Evolutionary conservation across 1,284 basidiomycete genomes (phyloP).

Genomic region (Ganoderma sinense): DNA sequence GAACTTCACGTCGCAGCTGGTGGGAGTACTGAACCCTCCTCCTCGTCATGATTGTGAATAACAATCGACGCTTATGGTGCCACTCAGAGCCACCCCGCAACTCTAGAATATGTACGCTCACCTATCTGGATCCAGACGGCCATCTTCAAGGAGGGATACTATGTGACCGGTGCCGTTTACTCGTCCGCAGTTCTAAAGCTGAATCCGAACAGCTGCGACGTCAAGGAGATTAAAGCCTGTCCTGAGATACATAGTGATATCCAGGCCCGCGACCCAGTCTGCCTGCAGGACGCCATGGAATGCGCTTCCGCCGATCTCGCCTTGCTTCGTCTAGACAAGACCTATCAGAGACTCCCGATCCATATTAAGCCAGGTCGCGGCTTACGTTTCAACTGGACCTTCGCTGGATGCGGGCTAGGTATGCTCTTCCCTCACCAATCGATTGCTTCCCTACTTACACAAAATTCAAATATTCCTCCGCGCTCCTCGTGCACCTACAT

Average conservation of each 20-base stretch:
- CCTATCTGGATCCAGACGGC: too few species aligned
- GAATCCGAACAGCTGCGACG: background rate
- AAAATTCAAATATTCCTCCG: background rate
- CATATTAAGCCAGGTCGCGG: background rate
- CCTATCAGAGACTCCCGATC: background rate
- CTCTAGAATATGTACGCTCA: too few species aligned
- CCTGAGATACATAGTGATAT: background rate
- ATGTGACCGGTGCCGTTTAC: background rate
- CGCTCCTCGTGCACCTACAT: background rate
- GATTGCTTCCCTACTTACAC: background rate
- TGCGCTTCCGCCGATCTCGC: background rate
- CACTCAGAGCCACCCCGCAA: background rate
- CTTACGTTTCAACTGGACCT: background rate
- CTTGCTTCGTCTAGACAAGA: background rate
- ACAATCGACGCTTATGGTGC: background rate
- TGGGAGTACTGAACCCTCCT: too few species aligned
- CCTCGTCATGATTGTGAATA: too few species aligned
- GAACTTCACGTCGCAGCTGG: too few species aligned
- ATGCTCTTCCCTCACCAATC: background rate
- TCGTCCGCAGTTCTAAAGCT: background rate
- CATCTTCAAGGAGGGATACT: background rate
- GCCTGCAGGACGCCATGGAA: background rate
- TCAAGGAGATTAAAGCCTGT: background rate
- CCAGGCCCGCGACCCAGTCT: background rate
- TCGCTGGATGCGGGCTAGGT: background rate